Evolutionary conservation across 208 protist species (phyloP).

Genomic region (Crithidia sp.): DNA sequence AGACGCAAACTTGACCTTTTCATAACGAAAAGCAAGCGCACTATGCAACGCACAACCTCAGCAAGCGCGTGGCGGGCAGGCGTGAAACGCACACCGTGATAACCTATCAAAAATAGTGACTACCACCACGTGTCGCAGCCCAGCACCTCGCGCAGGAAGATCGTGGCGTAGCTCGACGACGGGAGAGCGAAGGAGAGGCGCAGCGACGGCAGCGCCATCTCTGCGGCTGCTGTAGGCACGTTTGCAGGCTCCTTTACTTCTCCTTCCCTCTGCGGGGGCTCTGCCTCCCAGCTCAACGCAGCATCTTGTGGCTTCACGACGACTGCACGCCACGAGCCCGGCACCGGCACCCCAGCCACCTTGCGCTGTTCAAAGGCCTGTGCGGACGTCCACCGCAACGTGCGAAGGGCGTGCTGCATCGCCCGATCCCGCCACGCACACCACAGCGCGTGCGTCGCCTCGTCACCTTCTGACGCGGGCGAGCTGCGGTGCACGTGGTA

Average conservation of each 20-base stretch:
- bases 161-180: constrained; percentile 84
- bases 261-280: background rate
- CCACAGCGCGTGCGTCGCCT: constrained; percentile 12
- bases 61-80: too few relatives aligned
- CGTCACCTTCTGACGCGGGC: background rate
- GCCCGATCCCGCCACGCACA: constrained; percentile 25
- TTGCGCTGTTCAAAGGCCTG: constrained; percentile 48
- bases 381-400: constrained; percentile 32
- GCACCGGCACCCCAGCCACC: constrained; percentile 74
- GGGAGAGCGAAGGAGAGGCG: constrained; percentile 67
- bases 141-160: constrained; percentile 79
- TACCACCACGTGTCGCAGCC: constrained; percentile 72
- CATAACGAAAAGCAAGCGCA: too few relatives aligned
- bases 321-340: constrained; percentile 50
- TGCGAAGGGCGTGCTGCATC: constrained; percentile 23
- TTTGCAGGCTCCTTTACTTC: background rate
- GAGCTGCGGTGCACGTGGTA: constrained; percentile 15
- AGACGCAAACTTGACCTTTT: too few relatives aligned
- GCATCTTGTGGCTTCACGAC: constrained; percentile 42
- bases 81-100: too few relatives aligned
- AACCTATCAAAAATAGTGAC: background rate
- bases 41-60: too few relatives aligned
- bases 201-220: constrained; percentile 5
- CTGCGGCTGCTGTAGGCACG: background rate
- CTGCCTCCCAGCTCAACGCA: constrained; percentile 4